Conservation (phyloP, 768 basidiomycete species). For the Amyloporia xantha region DNA sequence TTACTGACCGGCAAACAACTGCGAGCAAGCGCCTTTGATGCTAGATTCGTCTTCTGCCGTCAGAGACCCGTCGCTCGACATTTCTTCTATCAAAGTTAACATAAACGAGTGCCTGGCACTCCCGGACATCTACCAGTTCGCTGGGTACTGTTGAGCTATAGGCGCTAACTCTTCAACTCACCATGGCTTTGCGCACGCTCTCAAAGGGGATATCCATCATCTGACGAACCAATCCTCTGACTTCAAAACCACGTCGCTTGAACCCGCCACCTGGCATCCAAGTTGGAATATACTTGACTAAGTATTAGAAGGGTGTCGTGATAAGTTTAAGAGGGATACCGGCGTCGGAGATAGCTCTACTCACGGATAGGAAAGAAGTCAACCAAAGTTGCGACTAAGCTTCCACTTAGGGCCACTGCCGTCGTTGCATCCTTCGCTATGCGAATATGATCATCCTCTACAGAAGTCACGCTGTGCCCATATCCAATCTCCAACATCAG, state of each 20-base stretch:
- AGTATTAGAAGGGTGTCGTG: background rate
- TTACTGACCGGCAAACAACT: slow-evolving; percentile 16
- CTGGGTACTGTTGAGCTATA: background rate
- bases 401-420: slow-evolving; percentile 13
- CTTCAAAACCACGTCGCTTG: slow-evolving; percentile 12
- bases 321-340: background rate
- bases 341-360: background rate
- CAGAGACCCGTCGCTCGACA: slow-evolving; percentile 3
- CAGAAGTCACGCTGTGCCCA: slow-evolving; percentile 24
- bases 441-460: slow-evolving; percentile 24
- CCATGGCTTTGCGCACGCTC: slow-evolving; percentile 12
- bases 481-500: slow-evolving; percentile 28
- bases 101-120: slow-evolving; percentile 5
- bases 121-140: slow-evolving; percentile 23
- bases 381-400: slow-evolving; percentile 24
- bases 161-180: slow-evolving; percentile 1
- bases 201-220: slow-evolving; percentile 16
- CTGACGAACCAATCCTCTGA: slow-evolving; percentile 9
- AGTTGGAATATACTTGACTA: slow-evolving; percentile 16
- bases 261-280: slow-evolving; percentile 20
- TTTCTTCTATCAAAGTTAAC: slow-evolving; percentile 13
- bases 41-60: slow-evolving; percentile 15
- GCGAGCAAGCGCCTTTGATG: slow-evolving; percentile 16
- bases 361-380: slow-evolving; percentile 28
- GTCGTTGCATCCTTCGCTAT: slow-evolving; percentile 22